Conservation (phyloP, 176 grass and related monocot species). For the Echinochloa phyllopogon region DNA sequence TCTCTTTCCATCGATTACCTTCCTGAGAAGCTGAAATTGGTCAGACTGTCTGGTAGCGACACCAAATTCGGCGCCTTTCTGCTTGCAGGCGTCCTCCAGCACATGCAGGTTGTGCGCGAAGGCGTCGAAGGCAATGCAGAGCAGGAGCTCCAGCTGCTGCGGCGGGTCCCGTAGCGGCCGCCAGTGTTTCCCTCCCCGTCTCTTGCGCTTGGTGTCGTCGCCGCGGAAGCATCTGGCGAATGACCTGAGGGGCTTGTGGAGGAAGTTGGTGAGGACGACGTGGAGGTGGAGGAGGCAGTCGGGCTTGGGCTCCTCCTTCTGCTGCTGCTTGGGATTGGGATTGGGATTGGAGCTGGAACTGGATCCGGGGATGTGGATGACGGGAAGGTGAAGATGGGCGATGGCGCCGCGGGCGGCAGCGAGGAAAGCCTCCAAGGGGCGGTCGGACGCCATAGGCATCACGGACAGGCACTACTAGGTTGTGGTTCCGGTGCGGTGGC, state of each 20-base stretch:
- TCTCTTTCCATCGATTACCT: slow-evolving; percentile 69
- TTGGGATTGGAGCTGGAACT: neutral
- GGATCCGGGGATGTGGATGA: slow-evolving; percentile 40
- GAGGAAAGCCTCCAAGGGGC: slow-evolving; percentile 38
- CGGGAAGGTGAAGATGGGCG: slow-evolving; percentile 39
- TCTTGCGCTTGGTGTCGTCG: slow-evolving; percentile 27
- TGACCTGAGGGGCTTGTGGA: slow-evolving; percentile 74
- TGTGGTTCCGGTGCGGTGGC: neutral
- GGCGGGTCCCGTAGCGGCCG: slow-evolving; percentile 29
- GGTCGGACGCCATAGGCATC: slow-evolving; percentile 43
- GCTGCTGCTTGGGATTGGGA: neutral
- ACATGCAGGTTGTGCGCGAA: slow-evolving; percentile 65
- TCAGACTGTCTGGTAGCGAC: slow-evolving; percentile 21
- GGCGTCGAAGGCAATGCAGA: slow-evolving; percentile 78
- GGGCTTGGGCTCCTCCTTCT: neutral
- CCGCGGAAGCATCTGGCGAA: slow-evolving; percentile 70
- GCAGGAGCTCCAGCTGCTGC: slow-evolving; percentile 66
- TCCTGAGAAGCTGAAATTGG: slow-evolving; percentile 55
- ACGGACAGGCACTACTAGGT: neutral
- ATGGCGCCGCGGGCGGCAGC: slow-evolving; percentile 42
- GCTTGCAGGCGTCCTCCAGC: slow-evolving; percentile 53
- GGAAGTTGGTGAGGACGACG: slow-evolving; percentile 58
- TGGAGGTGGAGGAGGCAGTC: slow-evolving; percentile 68
- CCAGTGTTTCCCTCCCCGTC: neutral
- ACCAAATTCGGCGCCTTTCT: slow-evolving; percentile 43